Percentiles rank a stretch among this genome's conserved stretches.
These are phyloP conservation scores for Solanum peruvianum DNA, from an alignment of 257 asterid genomes.

Conservation along the genomic window DNA sequence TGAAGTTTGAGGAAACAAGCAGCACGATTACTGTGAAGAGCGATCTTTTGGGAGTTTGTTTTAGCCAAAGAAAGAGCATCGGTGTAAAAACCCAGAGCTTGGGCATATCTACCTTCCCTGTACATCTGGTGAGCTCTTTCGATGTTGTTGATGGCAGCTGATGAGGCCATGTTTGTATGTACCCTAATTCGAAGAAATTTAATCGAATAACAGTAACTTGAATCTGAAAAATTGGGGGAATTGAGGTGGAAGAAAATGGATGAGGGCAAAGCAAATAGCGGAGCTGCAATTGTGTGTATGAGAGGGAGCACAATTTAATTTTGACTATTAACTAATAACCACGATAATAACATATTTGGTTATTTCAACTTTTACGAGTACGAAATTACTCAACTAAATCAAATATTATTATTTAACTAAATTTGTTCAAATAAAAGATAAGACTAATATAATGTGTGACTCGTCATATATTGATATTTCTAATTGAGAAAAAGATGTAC, in stretches of 20 bases:
- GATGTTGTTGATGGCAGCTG: constrained; percentile 51
- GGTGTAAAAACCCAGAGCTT: constrained; percentile 72
- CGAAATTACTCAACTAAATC: not conserved
- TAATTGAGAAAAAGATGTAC: not conserved
- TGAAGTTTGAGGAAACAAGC: constrained; percentile 91
- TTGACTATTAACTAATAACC: not conserved
- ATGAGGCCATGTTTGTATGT: constrained; percentile 49
- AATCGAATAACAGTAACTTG: not conserved
- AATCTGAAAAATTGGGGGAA: not conserved
- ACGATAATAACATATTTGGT: not conserved
- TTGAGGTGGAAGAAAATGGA: not conserved
- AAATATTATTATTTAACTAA: not conserved
- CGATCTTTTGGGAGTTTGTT: constrained; percentile 77
- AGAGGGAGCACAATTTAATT: not conserved
- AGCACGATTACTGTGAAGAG: constrained; percentile 98
- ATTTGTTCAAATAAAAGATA: not conserved
- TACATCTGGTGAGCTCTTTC: constrained; percentile 95
- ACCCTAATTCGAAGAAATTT: not conserved
- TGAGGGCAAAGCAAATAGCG: not conserved
- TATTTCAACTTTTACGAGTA: not conserved
- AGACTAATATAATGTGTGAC: not conserved
- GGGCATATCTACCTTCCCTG: constrained; percentile 68
- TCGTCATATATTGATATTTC: not conserved
- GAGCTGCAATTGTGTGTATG: not conserved
- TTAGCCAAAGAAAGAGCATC: constrained; percentile 84